Base-by-base conservation (phyloP, 495 filamentous ascomycete species). In the Podospora bellae-mahoneyi region DNA sequence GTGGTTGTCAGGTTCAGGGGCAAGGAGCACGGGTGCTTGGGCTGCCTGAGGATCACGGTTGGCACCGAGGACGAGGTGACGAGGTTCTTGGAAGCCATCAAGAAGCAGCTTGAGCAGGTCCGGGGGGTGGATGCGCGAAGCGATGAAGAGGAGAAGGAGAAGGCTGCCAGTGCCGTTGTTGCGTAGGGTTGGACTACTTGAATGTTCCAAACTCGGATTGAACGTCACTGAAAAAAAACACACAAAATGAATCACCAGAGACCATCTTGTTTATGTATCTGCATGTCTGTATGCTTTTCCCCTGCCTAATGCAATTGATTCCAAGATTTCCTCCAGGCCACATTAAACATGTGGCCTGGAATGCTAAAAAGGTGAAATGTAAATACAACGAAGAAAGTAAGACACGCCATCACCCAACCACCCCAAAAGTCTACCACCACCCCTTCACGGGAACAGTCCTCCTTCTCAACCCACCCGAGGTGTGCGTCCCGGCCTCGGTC, bases 1-100 rank as follows among this genome's bases (percentile, higher is more conserved):
- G 93, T 99, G 2, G 92, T 99, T 30, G 96, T 99, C 13, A 82
- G 95, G 66, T 99, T 97, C 77, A 82, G 95, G 60, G 95, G 95
- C 2, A 95, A 93, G 79, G 95, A 99, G 83, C 78, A 88, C 34
- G 95, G 93, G 5, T 99, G 95, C 74, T 73, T 88, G 68, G 95
- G 94, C 1, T 97, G 94, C 74, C 77, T 99, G 74, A 84, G 95
- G 55, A 90, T 99, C 69, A 98, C 95, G 1, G 90, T 99, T 9
- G 95, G 95, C 5, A 99, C 95, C 5, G 91, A 93, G 75, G 78
- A 85, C 16, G 95, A 99, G 79, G 91, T 95, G 27, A 88, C 86
- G 39, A 86, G 85, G 70, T 89, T 98, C 74, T 76, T 99, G 77
- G 78, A 81, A 26, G 88, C 92, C 74, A 73, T 97, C 39, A 81